Evolutionary conservation across 2,329 filamentous ascomycete genomes (phyloP), one percentile per base, ranked within the genome.

Genomic region (Aspergillus ruber): DNA sequence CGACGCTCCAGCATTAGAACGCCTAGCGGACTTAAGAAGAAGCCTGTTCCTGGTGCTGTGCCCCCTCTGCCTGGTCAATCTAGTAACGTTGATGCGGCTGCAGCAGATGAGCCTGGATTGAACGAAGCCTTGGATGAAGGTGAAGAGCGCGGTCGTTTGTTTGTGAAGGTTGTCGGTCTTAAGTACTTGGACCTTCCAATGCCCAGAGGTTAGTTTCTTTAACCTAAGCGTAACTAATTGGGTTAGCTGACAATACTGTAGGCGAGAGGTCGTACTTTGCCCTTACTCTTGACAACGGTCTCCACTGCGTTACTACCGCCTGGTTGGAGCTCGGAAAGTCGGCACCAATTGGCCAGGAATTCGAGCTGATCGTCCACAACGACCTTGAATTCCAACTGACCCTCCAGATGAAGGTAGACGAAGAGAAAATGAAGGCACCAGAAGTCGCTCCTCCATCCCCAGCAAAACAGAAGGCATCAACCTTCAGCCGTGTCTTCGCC

Each of bases 331-430:
- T 98, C 50, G 90, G 89, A 17, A 86, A 87, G 58, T 91, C 87
- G 50, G 91, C 93, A 2, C 90, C 93, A 0, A 97, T 98, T 57
- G 93, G 91, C 6, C 93, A 98, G 64, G 93, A 98, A 66, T 98
- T 98, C 59, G 93, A 98, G 72, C 83, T 98, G 40, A 90, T 97
- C 27, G 93, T 98, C 21, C 85, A 94, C 43, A 93, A 95, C 58
- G 93, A 98, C 59, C 82, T 98, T n/a, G 93, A 98, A 68, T 98
- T 98, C 73, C 93, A 98, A 70, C 81, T 98, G 35, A 97, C 93
- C 0, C 80, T 98, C 12, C 95, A 96, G 57, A 94, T 95, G 55
- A 96, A 96, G 74, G 78, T 97, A 20, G 86, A 90, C 56, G 88
- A 90, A 62, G 88, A 87, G 5, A 82, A 84, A 21, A 78, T 85